phyloP scores from a whole-genome alignment of 106 monocot species.

The Dactylorhiza incarnata region DNA sequence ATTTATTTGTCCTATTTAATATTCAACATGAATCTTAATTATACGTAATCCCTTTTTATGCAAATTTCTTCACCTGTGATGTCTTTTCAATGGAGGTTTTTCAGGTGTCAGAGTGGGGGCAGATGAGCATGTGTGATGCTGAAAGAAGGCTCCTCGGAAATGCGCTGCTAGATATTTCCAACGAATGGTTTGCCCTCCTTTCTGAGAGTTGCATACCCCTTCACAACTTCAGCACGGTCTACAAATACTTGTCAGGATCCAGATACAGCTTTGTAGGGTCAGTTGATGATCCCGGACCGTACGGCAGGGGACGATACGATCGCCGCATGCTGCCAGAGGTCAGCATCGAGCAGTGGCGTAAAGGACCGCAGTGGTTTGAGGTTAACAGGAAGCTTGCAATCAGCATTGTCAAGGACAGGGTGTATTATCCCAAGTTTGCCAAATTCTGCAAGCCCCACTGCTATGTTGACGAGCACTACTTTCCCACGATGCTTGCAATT shows the following conservation, averaged over 20 bases:
- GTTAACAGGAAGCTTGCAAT: constrained; percentile 9
- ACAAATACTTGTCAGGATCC: constrained; percentile 7
- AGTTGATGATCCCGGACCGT: constrained; percentile 14
- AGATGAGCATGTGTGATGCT: constrained; percentile 24
- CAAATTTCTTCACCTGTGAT: too few species aligned
- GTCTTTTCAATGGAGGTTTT: too few species aligned
- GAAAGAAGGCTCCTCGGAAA: constrained; percentile 21
- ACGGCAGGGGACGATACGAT: constrained; percentile 19
- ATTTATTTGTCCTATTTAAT: too few species aligned
- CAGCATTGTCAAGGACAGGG: constrained; percentile 1
- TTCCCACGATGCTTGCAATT: constrained; percentile 15
- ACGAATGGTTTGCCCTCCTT: constrained; percentile 18
- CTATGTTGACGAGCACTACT: constrained; percentile 23
- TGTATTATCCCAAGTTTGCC: constrained; percentile 13
- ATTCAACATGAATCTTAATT: too few species aligned
- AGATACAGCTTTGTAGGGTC: constrained; percentile 13
- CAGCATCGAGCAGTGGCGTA: constrained; percentile 13
- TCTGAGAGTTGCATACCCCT: constrained; percentile 16
- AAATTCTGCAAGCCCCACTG: constrained; percentile 15
- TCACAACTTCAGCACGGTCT: constrained; percentile 10
- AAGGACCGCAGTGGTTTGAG: constrained; percentile 22
- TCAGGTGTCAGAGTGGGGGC: constrained; percentile 16
- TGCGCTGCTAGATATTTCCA: constrained; percentile 15
- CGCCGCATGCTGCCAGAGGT: constrained; percentile 16
- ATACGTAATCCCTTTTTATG: too few species aligned